These are phyloP conservation scores for Cordia subcordata DNA, from an alignment of 257 asterid genomes.

Conservation along the genomic window DNA sequence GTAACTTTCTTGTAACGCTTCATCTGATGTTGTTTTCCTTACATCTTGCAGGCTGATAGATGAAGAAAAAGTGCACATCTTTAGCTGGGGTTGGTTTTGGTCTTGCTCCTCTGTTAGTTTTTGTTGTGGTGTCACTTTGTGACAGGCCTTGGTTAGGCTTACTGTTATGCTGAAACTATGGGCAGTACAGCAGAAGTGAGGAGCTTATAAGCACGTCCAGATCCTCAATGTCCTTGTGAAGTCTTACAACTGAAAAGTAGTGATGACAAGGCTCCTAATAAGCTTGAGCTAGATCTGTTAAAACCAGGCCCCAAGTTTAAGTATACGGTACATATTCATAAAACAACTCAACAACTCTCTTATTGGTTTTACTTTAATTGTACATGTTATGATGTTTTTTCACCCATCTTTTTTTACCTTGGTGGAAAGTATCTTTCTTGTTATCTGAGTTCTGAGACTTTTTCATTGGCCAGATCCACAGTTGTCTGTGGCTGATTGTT, in stretches of 20 bases:
- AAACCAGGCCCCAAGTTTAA: conserved; percentile 57
- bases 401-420: conserved; percentile 3
- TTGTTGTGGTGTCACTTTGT: conserved; percentile 21
- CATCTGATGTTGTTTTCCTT: conserved; percentile 20
- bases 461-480: conserved; percentile 1
- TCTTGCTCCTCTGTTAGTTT: too few relatives aligned
- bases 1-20: conserved; percentile 15
- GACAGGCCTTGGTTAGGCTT: conserved; percentile 40
- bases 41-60: conserved; percentile 18
- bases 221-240: conserved; percentile 47
- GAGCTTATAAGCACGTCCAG: conserved; percentile 78
- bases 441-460: not conserved
- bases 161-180: conserved; percentile 64
- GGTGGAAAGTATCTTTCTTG: not conserved
- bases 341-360: not conserved
- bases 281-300: conserved; percentile 58
- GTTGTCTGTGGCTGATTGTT: not conserved
- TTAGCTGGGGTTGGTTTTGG: conserved; percentile 39
- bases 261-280: conserved; percentile 35
- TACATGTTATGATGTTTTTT: conserved; percentile 9
- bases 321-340: conserved; percentile 60
- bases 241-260: conserved; percentile 40
- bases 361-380: conserved; percentile 5
- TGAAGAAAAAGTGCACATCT: conserved; percentile 26
- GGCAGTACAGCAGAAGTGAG: conserved; percentile 40